phyloP scores from a whole-genome alignment of 1,284 basidiomycete genomes.

The Sporisorium iseilematis-ciliati region DNA sequence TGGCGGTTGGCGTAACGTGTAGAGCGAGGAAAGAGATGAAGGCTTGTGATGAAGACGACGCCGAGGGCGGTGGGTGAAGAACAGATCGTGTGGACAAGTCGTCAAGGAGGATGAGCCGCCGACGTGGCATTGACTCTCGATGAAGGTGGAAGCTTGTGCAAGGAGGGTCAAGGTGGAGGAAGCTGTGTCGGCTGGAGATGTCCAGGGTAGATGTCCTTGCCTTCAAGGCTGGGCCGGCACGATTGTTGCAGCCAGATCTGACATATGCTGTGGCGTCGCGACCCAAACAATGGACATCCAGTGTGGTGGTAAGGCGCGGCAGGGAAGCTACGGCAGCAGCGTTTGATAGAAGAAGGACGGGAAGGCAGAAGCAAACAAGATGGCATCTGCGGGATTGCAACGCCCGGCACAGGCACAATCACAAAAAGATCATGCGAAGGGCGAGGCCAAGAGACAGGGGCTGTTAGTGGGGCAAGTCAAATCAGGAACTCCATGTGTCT shows the following conservation, averaged over 20 bases:
- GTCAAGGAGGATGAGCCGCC: neutral
- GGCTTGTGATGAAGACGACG: neutral
- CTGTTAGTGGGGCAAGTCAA: neutral
- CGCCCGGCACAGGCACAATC: neutral
- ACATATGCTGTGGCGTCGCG: neutral
- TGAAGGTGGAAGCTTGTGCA: neutral
- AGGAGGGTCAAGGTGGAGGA: neutral
- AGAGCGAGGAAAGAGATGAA: neutral
- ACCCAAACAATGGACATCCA: neutral
- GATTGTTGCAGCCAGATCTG: neutral
- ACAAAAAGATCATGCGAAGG: neutral
- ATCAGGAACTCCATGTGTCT: neutral
- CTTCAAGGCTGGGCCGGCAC: neutral
- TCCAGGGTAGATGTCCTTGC: neutral
- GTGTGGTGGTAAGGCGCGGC: slow-evolving; percentile 3
- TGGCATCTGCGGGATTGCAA: slow-evolving; percentile 3
- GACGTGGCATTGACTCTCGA: slow-evolving; percentile 1
- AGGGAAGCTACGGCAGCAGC: slow-evolving; percentile 3
- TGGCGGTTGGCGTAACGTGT: neutral
- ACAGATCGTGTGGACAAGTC: neutral
- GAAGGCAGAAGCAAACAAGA: slow-evolving; percentile 9
- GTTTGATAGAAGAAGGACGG: slow-evolving; percentile 2
- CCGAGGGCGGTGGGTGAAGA: neutral
- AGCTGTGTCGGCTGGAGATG: too few relatives aligned
- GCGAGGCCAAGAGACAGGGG: slow-evolving; percentile 4